phyloP scores from a whole-genome alignment of 228 moss, liverwort and hornwort genomes.

The Sphagnum fallax region DNA sequence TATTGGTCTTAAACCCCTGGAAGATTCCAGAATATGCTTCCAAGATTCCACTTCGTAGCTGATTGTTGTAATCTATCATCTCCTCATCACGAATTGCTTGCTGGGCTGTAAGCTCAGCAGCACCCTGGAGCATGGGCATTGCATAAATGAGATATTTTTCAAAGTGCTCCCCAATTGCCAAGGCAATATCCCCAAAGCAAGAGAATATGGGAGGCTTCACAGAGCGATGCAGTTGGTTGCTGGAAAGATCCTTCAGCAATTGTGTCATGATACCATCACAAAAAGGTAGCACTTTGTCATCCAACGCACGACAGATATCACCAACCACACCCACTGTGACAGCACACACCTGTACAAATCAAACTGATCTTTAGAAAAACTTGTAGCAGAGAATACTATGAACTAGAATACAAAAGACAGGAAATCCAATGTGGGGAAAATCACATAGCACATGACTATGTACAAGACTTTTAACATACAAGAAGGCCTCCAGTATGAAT shows the following conservation, averaged over 20 bases:
- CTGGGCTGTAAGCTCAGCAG: slow-evolving; percentile 93
- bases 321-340: slow-evolving; percentile 98
- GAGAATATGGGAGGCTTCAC: slow-evolving; percentile 99
- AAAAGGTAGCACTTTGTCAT: slow-evolving; percentile 80
- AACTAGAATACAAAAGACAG: background rate
- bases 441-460: too few species aligned
- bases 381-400: background rate
- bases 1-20: slow-evolving; percentile 96
- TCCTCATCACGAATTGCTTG: slow-evolving; percentile 89
- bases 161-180: slow-evolving; percentile 93
- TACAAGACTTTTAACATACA: too few species aligned
- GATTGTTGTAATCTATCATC: slow-evolving; percentile 98
- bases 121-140: slow-evolving; percentile 99
- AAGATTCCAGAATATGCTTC: slow-evolving; percentile 99
- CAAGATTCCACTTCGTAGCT: slow-evolving; percentile 94
- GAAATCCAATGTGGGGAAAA: background rate
- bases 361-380: too few species aligned
- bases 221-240: slow-evolving; percentile 95
- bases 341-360: slow-evolving; percentile 60
- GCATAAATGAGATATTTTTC: slow-evolving; percentile 93
- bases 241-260: slow-evolving; percentile 93
- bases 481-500: background rate
- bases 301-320: slow-evolving; percentile 94
- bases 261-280: slow-evolving; percentile 99
- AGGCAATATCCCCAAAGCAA: slow-evolving; percentile 96